Base-by-base conservation (phyloP, 805 yeast genomes). In the Metschnikowia peoriensis region DNA sequence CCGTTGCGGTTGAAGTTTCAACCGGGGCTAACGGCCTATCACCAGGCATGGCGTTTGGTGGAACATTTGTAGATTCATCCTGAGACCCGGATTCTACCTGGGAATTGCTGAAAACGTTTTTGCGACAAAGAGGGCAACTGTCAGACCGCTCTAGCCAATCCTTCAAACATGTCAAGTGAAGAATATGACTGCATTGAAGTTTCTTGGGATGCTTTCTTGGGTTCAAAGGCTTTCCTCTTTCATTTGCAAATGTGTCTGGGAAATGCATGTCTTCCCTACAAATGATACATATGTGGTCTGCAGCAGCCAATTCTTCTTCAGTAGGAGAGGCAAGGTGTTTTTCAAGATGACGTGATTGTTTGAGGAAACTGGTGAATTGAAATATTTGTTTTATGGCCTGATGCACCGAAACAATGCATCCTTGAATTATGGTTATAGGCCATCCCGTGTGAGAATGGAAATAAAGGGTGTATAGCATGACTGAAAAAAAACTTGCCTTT, bases 71-170 rank as follows among this genome's bases (percentile, higher is more conserved):
- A 43, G 22, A 11, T 34, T 22, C 12, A 39, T 15, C 14, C 10
- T 28, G 37, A 28, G 34, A 38, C 7, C 35, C 15, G 6, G 47
- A 34, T 14, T 41, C 38, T 28, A 45, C 28, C 12, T 28, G 29
- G 17, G 48, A 12, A 5, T 45, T 41, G 27, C 52, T 61, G 54
- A 75, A 74, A 7, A 90, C 96, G 10, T 83, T 81, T 32, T 85
- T 76, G 55, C 97, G 77, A 67, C 99, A 94, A 49, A 92, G 83
- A 1, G 99, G 99, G 72, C 99, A 94, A n/a, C 83, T 81, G 60
- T 86, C 93, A 0, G 97, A 89, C 58, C 96, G 80, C 64, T 89
- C 96, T 60, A 94, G 76, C 99, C 99, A 94, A 59, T 88, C 86
- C 63, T 89, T 88, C 56, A 94, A 77, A 67, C 99, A 94, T 5